Base-by-base conservation (phyloP, 306 rosid genomes). In the Comarum palustre region DNA sequence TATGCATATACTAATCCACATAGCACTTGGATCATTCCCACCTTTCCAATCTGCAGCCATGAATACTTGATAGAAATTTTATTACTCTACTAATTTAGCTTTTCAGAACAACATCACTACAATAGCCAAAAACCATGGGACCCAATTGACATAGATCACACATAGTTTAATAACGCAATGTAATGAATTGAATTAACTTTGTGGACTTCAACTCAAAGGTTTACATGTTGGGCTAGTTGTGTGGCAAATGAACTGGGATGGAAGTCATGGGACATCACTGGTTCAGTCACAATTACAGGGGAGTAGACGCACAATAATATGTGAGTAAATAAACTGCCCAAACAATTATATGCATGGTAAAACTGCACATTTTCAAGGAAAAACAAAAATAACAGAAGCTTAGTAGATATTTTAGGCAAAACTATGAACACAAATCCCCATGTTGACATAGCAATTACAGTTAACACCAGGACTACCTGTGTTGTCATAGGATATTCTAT, bases 1-100 rank as follows among this genome's bases (percentile, higher is more conserved):
- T 4, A 36, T 48, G 64, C 73, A 25, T 63, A 75, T 47, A 36
- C 48, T 19, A 45, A 58, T 24, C 62, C 20, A 63, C 79, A 68
- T 69, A 68, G 59, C 68, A 77, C 76, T 73, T 77, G 73, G 66
- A 55, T 63, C 62, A 48, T 73, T 36, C 51, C 69, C 68, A 71
- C 39, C 17, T 34, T 67, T 22, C 15, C 60, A 22, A 39, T 60
- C 64, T 66, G 47, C 57, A 48, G 4, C 39, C 9, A 61, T 27
- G 25, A 9, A 22, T 48, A 54, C 13, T 3, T 51, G 52, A 16
- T 16, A 51, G 8, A 27, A 5, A 11, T 20, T 27, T 47, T 3
- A 4, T 66, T 25, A 75, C 41, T 57, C 54, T 14, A 41, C 10
- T 48, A 10, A 65, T 52, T 52, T 20, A 17, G 8, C 39, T 52